Evolutionary conservation across 208 protist genomes (phyloP).

Genomic region (Trypanosoma rangeli): DNA sequence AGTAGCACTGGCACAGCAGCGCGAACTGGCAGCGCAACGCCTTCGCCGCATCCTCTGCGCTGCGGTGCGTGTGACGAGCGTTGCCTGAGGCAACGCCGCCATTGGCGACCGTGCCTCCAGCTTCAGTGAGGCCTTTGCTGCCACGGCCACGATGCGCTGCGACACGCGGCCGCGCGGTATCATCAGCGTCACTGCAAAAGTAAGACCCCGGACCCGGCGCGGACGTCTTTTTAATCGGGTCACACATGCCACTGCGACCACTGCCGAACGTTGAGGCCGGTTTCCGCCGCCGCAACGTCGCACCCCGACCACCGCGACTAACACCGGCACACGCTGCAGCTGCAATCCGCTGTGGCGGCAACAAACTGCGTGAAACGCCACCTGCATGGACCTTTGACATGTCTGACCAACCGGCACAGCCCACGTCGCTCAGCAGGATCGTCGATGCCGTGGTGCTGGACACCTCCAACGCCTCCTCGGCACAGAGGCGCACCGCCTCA

Average conservation of each 20-base stretch:
- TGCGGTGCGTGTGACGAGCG: neutral
- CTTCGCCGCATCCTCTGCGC: conserved; percentile 5
- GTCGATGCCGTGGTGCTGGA: neutral
- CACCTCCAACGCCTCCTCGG: neutral
- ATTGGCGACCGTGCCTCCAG: neutral
- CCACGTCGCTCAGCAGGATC: neutral
- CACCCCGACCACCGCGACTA: neutral
- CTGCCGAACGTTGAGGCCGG: conserved; percentile 30
- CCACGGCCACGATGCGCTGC: neutral
- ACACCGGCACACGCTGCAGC: neutral
- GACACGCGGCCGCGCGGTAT: neutral
- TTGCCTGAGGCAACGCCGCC: neutral
- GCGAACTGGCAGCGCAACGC: conserved; percentile 14
- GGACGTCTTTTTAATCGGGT: conserved; percentile 20
- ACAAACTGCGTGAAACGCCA: neutral
- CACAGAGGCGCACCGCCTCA: neutral
- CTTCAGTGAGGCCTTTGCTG: neutral
- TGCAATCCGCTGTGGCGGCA: neutral
- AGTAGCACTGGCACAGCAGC: conserved; percentile 33
- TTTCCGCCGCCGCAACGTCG: neutral
- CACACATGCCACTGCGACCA: conserved; percentile 30
- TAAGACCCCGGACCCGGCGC: conserved; percentile 30
- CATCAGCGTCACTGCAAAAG: conserved; percentile 6
- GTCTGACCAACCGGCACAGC: neutral
- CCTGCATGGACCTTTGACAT: neutral